Evolutionary conservation across 2,329 filamentous ascomycete species (phyloP).

Genomic region (Harringtonia aguacate): DNA sequence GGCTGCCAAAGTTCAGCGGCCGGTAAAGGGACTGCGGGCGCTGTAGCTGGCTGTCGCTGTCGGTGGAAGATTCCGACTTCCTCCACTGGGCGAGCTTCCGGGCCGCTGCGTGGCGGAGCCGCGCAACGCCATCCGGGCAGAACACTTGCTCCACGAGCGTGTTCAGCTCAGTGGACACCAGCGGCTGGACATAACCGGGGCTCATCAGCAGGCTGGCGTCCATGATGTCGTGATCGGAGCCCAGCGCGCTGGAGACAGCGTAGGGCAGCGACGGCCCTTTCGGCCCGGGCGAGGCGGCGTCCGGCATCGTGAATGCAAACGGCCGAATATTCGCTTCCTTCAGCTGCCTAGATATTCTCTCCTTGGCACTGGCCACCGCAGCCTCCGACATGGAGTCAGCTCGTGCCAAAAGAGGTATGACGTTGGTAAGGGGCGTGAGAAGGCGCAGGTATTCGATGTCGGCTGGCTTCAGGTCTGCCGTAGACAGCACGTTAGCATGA

Average conservation of each 20-base stretch:
- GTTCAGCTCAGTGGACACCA: conserved; percentile 63
- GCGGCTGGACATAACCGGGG: conserved; percentile 75
- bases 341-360: conserved; percentile 45
- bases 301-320: conserved; percentile 52
- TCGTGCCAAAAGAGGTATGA: conserved; percentile 73
- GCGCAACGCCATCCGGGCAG: conserved; percentile 64
- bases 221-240: conserved; percentile 69
- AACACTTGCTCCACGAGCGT: conserved; percentile 65
- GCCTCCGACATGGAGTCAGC: conserved; percentile 56
- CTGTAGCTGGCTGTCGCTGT: conserved; percentile 10
- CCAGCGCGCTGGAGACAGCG: conserved; percentile 64
- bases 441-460: conserved; percentile 65
- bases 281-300: conserved; percentile 12
- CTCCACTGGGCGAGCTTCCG: conserved; percentile 72
- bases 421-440: conserved; percentile 65
- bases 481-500: conserved; percentile 6
- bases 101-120: conserved; percentile 72
- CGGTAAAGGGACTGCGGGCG: conserved; percentile 12
- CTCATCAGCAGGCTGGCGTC: conserved; percentile 92
- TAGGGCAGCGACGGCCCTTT: conserved; percentile 36
- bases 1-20: background rate
- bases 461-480: conserved; percentile 42
- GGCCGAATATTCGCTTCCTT: conserved; percentile 45
- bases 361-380: conserved; percentile 49
- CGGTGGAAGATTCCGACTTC: background rate